Evolutionary conservation across 1,284 basidiomycete genomes (phyloP), one percentile per base, ranked within the genome.

Genomic region (Apiotrichum domesticum): DNA sequence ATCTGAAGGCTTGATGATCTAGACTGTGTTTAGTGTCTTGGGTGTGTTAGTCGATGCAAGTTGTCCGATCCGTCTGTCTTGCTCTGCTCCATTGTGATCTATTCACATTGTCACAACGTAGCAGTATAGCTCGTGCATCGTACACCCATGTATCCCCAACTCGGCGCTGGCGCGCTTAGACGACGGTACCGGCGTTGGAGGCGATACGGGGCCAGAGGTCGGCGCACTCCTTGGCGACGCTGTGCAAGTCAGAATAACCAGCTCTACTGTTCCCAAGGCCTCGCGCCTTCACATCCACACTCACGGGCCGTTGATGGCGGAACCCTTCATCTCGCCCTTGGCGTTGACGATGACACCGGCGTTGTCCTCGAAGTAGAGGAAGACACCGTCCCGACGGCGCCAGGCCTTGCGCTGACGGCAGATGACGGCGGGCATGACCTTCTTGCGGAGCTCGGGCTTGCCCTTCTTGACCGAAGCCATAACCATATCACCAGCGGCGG

Each of bases 281-380:
- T 21, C 29, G 37, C 15, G 92, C 90, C 84, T 93, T 95, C 21
- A 21, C 21, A 21, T 79, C 89, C 10, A 11, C 32, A 72, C 72
- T 70, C 63, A 74, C 72, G 95, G 96, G 66, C 95, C 95, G 65
- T 95, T 94, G 79, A 99, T 98, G 69, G 94, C 92, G 58, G 90
- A 93, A 60, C 95, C 95, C 85, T 99, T 99, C 95, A 99, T 98
- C 83, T 99, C 95, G 75, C 96, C 95, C 85, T 98, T 98, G 73
- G 91, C 90, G 84, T 98, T 98, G 73, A 93, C 90, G 65, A 95
- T 94, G 64, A 95, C 92, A 79, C 92, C 93, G 57, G 93, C 93
- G 77, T 95, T 95, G 80, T 95, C 93, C 70, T 77, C 95, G 68
- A 98, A 98, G 85, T 97, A 97, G 76, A 98, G 87, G 87, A 97